Evolutionary conservation across 225 moss, liverwort and hornwort genomes (phyloP).

Genomic region (Neckera pumila): DNA sequence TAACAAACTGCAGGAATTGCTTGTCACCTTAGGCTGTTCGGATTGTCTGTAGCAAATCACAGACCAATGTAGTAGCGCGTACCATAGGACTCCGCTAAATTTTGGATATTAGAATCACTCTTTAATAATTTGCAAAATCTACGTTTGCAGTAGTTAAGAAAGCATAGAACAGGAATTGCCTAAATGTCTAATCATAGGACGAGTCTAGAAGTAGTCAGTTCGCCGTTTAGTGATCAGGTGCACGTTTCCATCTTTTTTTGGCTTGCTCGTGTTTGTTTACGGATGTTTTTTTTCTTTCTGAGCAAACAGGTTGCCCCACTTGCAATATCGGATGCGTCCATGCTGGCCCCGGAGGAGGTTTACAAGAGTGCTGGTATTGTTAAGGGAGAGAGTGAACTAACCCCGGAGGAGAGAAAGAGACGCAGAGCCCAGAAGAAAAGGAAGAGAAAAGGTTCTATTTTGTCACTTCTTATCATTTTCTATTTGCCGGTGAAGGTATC

Average conservation of each 20-base stretch:
- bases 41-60: background rate
- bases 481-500: background rate
- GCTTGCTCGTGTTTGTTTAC: background rate
- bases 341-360: slow-evolving; percentile 98
- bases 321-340: slow-evolving; percentile 78
- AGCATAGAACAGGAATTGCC: background rate
- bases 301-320: slow-evolving; percentile 70
- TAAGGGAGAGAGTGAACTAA: slow-evolving; percentile 79
- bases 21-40: background rate
- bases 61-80: background rate
- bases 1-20: background rate
- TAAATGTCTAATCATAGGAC: background rate
- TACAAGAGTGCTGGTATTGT: slow-evolving; percentile 65
- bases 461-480: background rate
- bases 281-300: background rate
- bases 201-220: background rate
- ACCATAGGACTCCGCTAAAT: background rate
- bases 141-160: background rate
- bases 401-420: slow-evolving; percentile 69
- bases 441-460: slow-evolving; percentile 61
- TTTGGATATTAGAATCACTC: background rate
- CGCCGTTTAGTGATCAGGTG: background rate
- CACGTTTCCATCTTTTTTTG: background rate
- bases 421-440: slow-evolving; percentile 89
- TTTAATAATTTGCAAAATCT: background rate